These are phyloP conservation scores for Capsicum pubescens DNA, from an alignment of 257 asterid species.

Conservation along the genomic window DNA sequence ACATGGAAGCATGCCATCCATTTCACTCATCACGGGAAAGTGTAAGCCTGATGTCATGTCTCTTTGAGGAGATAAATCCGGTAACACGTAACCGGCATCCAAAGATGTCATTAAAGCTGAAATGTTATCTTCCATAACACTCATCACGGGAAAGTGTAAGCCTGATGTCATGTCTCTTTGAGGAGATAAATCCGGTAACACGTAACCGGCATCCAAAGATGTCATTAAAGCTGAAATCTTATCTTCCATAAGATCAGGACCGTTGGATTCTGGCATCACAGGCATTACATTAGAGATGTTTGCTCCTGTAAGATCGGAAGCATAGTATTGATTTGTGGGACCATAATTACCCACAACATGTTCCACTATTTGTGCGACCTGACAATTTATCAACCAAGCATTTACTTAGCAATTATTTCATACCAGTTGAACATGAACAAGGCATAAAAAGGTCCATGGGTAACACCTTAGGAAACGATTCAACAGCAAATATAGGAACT, in stretches of 20 bases:
- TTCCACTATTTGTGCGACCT: conserved; percentile 12
- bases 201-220: conserved; percentile 17
- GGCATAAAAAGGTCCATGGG: not conserved
- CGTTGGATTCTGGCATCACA: not conserved
- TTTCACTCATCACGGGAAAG: conserved; percentile 34
- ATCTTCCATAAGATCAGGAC: not conserved
- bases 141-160: conserved; percentile 27
- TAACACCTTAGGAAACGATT: conserved; percentile 44
- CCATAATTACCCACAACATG: not conserved
- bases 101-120: conserved; percentile 24
- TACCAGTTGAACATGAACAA: conserved; percentile 11
- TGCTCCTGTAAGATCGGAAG: not conserved
- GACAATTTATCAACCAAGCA: conserved; percentile 1
- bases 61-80: conserved; percentile 31
- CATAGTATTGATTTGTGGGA: not conserved
- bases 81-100: conserved; percentile 24
- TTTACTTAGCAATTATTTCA: not conserved
- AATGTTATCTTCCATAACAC: conserved; percentile 25
- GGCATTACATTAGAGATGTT: not conserved
- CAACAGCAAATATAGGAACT: not conserved
- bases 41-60: conserved; percentile 27
- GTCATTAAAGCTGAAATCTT: conserved; percentile 1
- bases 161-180: conserved; percentile 26
- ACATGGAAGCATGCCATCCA: conserved; percentile 36
- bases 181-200: conserved; percentile 35